Percentiles rank a stretch among this genome's conserved stretches.
phyloP scores from a whole-genome alignment of 768 basidiomycete genomes.

The Pleurotus tuber-regium region DNA sequence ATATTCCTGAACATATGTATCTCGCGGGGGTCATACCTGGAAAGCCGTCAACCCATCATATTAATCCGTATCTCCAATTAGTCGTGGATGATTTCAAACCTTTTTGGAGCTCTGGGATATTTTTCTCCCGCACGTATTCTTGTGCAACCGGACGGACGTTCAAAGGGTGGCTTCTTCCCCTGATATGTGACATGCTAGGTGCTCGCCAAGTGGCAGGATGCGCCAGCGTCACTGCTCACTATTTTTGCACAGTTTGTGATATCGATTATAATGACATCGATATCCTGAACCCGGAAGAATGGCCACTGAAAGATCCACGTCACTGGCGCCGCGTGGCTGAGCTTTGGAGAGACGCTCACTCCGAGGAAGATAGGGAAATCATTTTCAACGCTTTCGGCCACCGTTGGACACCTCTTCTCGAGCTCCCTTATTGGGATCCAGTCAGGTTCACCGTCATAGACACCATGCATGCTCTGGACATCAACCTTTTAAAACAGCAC shows the following conservation, averaged over 20 bases:
- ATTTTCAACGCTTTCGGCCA: constrained; percentile 21
- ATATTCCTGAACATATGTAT: constrained; percentile 6
- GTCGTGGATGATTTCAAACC: background rate
- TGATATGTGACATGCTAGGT: constrained; percentile 26
- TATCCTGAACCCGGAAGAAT: constrained; percentile 17
- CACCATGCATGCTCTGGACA: constrained; percentile 38
- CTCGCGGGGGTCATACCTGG: constrained; percentile 7
- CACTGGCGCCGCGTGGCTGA: constrained; percentile 18
- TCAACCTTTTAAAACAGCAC: constrained; percentile 31
- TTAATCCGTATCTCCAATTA: constrained; percentile 3
- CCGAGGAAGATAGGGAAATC: constrained; percentile 11
- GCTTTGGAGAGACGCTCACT: constrained; percentile 21
- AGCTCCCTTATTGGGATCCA: constrained; percentile 39
- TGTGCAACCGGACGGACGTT: background rate
- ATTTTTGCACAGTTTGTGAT: constrained; percentile 22
- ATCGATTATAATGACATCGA: constrained; percentile 16
- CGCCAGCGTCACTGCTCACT: constrained; percentile 12
- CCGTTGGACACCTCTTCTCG: constrained; percentile 28
- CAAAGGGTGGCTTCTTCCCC: background rate
- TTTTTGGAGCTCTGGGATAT: background rate
- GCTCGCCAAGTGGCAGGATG: constrained; percentile 25
- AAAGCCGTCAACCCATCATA: background rate
- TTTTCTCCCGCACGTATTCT: background rate
- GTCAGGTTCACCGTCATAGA: constrained; percentile 29
- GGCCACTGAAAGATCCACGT: constrained; percentile 16